Conservation (phyloP, 2,329 filamentous ascomycete genomes). For the Didymella sp. region DNA sequence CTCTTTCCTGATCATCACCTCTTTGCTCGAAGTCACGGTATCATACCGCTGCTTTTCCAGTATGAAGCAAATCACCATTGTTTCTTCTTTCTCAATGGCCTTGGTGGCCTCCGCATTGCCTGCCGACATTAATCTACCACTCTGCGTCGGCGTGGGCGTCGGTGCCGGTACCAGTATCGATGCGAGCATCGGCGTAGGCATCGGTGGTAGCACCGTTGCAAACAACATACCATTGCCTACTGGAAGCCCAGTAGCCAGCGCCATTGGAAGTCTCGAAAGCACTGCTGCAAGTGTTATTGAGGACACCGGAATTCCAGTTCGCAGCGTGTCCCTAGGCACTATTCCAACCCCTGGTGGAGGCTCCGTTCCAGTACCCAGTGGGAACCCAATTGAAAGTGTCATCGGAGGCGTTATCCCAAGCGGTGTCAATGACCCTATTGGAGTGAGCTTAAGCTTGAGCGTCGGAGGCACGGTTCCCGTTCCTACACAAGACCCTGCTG, state of each 20-base stretch:
- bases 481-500: background rate
- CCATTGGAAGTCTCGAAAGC: background rate
- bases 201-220: background rate
- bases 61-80: background rate
- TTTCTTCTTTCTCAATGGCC: background rate
- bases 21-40: background rate
- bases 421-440: background rate
- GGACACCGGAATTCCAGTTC: background rate
- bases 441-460: background rate
- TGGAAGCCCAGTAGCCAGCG: background rate
- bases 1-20: background rate
- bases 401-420: background rate
- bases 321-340: background rate
- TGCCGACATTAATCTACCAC: background rate
- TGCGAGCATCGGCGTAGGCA: background rate
- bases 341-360: background rate
- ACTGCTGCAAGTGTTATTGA: background rate
- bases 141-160: background rate
- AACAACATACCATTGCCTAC: background rate
- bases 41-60: background rate
- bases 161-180: background rate
- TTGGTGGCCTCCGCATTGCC: background rate
- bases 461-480: background rate
- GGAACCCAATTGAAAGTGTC: background rate
- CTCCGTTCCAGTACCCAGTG: background rate